Conservation (phyloP, 352 stramenopile species). For the Phytophthora idaei region DNA sequence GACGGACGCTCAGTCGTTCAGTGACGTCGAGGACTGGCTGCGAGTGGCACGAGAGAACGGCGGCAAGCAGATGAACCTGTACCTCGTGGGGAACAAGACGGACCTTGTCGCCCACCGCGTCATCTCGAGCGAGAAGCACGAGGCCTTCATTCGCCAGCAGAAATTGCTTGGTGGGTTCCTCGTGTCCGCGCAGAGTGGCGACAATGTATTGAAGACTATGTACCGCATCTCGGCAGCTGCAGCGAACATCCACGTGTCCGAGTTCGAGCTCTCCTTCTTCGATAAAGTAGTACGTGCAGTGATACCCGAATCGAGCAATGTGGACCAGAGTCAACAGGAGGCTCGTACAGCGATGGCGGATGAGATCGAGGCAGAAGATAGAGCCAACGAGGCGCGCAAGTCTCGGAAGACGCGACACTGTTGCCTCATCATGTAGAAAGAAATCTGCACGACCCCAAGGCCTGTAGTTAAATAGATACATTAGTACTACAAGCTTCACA, state of each 20-base stretch:
- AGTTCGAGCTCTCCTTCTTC: slow-evolving; percentile 83
- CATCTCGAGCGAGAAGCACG: slow-evolving; percentile 71
- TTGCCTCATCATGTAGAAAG: slow-evolving; percentile 46
- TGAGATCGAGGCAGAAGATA: slow-evolving; percentile 81
- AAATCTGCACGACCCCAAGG: not conserved
- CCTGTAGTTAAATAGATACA: slow-evolving; percentile 6
- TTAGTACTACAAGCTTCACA: slow-evolving; percentile 32
- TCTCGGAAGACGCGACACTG: slow-evolving; percentile 27
- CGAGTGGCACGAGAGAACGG: slow-evolving; percentile 49
- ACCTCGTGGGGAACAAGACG: slow-evolving; percentile 89
- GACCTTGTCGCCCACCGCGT: slow-evolving; percentile 82
- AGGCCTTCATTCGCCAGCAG: slow-evolving; percentile 73
- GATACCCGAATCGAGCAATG: slow-evolving; percentile 34
- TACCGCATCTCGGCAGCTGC: slow-evolving; percentile 76
- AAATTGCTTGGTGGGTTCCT: slow-evolving; percentile 74
- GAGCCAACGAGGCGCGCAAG: slow-evolving; percentile 52
- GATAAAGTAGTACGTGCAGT: slow-evolving; percentile 71
- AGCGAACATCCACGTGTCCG: slow-evolving; percentile 72
- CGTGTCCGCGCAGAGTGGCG: slow-evolving; percentile 80
- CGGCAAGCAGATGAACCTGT: slow-evolving; percentile 52
- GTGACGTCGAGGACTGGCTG: slow-evolving; percentile 82
- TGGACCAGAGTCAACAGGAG: slow-evolving; percentile 39
- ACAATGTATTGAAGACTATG: slow-evolving; percentile 84
- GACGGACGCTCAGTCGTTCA: slow-evolving; percentile 85
- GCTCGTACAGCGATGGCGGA: slow-evolving; percentile 71